Base-by-base conservation (phyloP, 441 rosid species). In the Kokia cookei region DNA sequence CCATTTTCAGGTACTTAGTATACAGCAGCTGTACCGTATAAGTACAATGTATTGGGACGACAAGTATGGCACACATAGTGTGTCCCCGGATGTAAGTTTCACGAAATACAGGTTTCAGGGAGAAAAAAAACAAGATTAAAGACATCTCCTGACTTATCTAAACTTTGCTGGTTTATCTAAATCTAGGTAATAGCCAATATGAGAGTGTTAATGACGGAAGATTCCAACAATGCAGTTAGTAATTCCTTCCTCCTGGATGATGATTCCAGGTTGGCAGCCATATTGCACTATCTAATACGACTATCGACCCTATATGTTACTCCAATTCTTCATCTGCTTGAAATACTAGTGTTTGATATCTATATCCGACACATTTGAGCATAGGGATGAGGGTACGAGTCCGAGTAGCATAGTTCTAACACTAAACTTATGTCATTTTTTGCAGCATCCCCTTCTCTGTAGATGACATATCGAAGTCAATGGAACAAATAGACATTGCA, bases 41-140 rank as follows among this genome's bases (percentile, higher is more conserved):
- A 88, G 98, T 78, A 96, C 99, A 0, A 94, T 94, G 98, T 96
- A 96, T 79, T 96, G 98, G 99, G 99, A 96, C 57, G 98, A 96
- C 90, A 96, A 96, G 83, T 94, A 93, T 60, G 98, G 97, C 76
- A 92, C 98, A 0, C 99, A 93, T 40, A 93, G 98, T 69, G 97
- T 96, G 65, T 87, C 98, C 57, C 73, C 93, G 0, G 98, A 94
- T 68, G 99, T 96, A 87, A 90, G 99, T 85, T 73, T 9, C 70
- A 40, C 57, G 14, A 51, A 43, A 75, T 79, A 75, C 75, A 72
- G 57, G 35, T 55, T 19, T 55, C 40, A 7, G 9, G 8, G 59
- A 17, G 22, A 19, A 17, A 54, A 54, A 50, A 55, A 54, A 58
- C 2, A 11, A 50, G 80, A 51, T 66, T 63, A 75, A 57, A 62